Evolutionary conservation across 345 rosid species (phyloP).

Genomic region (Eucalyptus curtisii): DNA sequence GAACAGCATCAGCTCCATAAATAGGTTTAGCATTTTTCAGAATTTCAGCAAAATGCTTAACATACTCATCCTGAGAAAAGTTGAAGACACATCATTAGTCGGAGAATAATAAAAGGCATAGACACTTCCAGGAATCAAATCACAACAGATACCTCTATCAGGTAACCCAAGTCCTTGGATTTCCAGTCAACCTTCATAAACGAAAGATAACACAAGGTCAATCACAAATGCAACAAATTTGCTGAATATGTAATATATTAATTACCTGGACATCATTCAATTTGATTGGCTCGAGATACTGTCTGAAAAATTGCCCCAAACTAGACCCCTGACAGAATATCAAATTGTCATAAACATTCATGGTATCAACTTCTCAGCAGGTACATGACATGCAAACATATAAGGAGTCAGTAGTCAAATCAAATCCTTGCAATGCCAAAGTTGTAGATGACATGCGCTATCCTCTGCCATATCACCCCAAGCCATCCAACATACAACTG

Average conservation of each 20-base stretch:
- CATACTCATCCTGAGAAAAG: conserved; percentile 52
- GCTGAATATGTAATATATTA: neutral
- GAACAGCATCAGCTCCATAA: conserved; percentile 54
- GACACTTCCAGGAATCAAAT: neutral
- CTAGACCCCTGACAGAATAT: conserved; percentile 73
- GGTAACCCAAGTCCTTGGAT: conserved; percentile 75
- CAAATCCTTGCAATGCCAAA: neutral
- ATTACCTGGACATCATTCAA: conserved; percentile 78
- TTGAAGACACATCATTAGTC: neutral
- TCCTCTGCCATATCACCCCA: neutral
- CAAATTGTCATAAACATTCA: neutral
- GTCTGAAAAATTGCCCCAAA: conserved; percentile 82
- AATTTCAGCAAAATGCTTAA: conserved; percentile 45
- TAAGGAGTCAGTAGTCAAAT: neutral
- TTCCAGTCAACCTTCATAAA: conserved; percentile 76
- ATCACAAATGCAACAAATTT: neutral
- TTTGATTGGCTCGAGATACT: conserved; percentile 88
- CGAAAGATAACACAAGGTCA: neutral
- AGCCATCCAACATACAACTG: neutral
- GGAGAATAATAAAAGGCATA: neutral
- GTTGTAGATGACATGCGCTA: neutral
- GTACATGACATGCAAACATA: neutral
- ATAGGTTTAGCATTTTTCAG: conserved; percentile 62
- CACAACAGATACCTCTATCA: conserved; percentile 53
- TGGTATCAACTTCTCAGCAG: neutral